Conservation (phyloP, 331 rosid genomes). For the Saraca asoca region DNA sequence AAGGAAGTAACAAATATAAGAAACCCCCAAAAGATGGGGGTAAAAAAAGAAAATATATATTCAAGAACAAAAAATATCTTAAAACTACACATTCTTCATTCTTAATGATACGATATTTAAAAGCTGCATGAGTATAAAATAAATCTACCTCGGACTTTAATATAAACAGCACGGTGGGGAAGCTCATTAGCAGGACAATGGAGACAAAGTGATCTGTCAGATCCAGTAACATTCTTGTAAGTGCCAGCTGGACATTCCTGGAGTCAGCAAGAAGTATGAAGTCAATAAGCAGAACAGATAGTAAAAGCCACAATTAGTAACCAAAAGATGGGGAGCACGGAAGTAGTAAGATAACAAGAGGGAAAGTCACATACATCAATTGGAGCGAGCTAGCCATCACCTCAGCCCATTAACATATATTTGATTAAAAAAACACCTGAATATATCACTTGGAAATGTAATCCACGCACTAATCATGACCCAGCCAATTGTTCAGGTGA, state of each 20-base stretch:
- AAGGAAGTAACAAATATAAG: no score
- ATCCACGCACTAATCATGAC: constrained; percentile 21
- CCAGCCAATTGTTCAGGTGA: constrained; percentile 18
- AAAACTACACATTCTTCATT: no score
- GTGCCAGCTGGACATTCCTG: constrained; percentile 98
- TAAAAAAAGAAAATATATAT: no score
- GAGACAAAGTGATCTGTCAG: constrained; percentile 77
- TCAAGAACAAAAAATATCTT: no score
- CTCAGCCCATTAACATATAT: no score
- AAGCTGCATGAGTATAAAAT: no score
- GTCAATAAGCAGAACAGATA: constrained; percentile 16
- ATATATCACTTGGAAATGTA: constrained; percentile 17
- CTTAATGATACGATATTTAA: no score
- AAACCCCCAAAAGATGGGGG: no score
- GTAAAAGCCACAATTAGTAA: constrained; percentile 31
- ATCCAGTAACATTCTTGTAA: constrained; percentile 83
- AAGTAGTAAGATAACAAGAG: no score
- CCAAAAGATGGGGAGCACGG: constrained; percentile 19
- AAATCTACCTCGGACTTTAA: constrained; percentile 75
- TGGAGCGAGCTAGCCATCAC: no score
- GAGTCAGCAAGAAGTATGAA: constrained; percentile 38
- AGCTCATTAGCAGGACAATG: constrained; percentile 76
- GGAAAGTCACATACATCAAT: no score
- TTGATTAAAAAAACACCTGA: no score
- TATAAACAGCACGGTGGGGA: constrained; percentile 80